A percentile compares a stretch with the other conserved stretches of the same genome.
phyloP scores from a whole-genome alignment of 495 filamentous ascomycete species.

The Penicillium subrubescens region DNA sequence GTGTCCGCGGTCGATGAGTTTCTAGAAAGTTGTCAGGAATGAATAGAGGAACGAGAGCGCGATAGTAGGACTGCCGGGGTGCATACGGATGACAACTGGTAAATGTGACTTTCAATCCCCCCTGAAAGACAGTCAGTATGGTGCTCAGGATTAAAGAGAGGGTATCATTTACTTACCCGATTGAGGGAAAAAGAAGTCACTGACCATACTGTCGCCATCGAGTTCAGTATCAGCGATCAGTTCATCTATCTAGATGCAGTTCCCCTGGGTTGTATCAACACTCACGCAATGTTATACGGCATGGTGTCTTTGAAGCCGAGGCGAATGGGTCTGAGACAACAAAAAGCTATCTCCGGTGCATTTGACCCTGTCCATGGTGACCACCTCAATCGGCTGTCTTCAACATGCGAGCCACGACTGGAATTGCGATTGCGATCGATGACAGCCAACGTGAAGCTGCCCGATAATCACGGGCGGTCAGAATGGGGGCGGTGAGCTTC shows the following conservation, averaged over 20 bases:
- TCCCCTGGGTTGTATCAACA: conserved; percentile 12
- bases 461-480: conserved; percentile 17
- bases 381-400: background rate
- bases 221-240: background rate
- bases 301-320: conserved; percentile 39
- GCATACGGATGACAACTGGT: conserved; percentile 80
- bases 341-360: conserved; percentile 1
- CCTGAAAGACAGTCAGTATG: conserved; percentile 46
- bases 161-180: conserved; percentile 56
- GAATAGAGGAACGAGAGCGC: background rate
- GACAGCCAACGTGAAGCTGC: background rate
- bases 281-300: conserved; percentile 76
- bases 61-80: background rate
- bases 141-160: too few relatives aligned
- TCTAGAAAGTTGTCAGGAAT: conserved; percentile 43
- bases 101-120: conserved; percentile 97
- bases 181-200: conserved; percentile 99
- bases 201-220: conserved; percentile 71
- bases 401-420: background rate
- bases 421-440: background rate
- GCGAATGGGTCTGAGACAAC: conserved; percentile 4
- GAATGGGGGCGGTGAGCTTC: background rate
- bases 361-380: conserved; percentile 24
- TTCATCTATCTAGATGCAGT: background rate
- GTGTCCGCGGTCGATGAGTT: conserved; percentile 95